Base-by-base conservation (phyloP, 2,329 filamentous ascomycete genomes). In the Colletotrichum sp. region DNA sequence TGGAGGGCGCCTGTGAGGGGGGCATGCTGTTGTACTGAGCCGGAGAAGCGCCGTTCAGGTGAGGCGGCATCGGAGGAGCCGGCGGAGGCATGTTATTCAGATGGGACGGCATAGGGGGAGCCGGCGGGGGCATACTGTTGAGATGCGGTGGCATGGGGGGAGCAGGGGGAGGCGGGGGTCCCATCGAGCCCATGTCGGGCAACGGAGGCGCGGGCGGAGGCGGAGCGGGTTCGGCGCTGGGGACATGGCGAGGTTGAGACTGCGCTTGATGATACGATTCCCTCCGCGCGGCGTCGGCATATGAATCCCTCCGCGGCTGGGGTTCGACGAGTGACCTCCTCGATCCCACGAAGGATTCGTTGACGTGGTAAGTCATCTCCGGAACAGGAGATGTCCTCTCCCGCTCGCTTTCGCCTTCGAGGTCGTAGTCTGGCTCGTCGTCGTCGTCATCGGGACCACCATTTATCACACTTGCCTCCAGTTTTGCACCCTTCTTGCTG, bases 381-480 rank as follows among this genome's bases (percentile, higher is more conserved):
- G 66, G 49, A 8, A 39, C 28, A 21, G 28, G 32, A 18, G 68
- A 49, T 1, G 36, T 30, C 26, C 36, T 24, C 24, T 76, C 73
- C 57, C 69, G 63, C 32, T 76, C 73, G 64, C 70, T 73, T 26
- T 69, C 73, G 44, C 34, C 70, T 32, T 76, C 73, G 70, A 60
- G 70, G 28, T 73, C 70, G 44, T 52, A 52, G n/a, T 52, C 44
- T 52, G 44, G 44, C 44, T 52, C 44, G 44, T 52, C 44, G 44
- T 52, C 44, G n/a, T 76, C 70, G 21, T 73, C 73, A 26, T 73
- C 73, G 16, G 62, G 57, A 16, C 64, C 59, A n/a, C 70, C 73
- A 30, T 73, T 73, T 8, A 76, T 18, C 9, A 73, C 73, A 30
- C 73, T 76, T 13, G 73, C 70, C 64, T 76, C 73, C 21, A 76